Evolutionary conservation across 306 rosid species (phyloP).

Genomic region (Malus orientalis): DNA sequence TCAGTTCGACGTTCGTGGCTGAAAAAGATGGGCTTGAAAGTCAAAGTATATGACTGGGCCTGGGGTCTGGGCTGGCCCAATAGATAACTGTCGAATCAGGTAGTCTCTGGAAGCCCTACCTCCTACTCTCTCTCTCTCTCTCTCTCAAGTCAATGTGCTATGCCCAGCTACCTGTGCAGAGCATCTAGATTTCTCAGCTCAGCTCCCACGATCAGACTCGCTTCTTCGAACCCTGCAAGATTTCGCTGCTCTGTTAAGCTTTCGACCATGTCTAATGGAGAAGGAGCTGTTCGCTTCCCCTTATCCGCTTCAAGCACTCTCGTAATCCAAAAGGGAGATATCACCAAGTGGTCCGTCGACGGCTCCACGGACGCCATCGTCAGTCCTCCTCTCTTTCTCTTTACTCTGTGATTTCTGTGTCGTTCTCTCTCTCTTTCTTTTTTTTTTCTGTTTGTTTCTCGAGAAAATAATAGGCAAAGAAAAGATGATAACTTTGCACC

Average conservation of each 20-base stretch:
- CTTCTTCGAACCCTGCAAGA: neutral
- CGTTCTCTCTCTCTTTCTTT: neutral
- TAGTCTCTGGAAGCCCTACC: too few species aligned
- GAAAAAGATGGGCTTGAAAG: neutral
- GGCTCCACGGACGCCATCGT: slow-evolving; percentile 80
- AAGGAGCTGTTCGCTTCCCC: slow-evolving; percentile 48
- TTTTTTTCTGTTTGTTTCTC: neutral
- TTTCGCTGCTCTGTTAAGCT: neutral
- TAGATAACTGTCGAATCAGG: neutral
- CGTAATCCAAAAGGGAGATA: slow-evolving; percentile 77
- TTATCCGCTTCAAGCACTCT: slow-evolving; percentile 45
- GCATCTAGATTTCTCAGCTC: neutral
- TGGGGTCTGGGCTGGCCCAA: neutral
- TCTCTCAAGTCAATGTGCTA: neutral
- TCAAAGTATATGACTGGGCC: neutral
- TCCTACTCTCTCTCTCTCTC: too few species aligned
- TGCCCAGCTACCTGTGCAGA: neutral
- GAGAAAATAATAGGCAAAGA: neutral
- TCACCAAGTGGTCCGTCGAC: slow-evolving; percentile 76
- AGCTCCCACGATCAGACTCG: neutral
- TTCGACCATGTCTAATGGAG: slow-evolving; percentile 29
- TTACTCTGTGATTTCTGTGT: neutral
- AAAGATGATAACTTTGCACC: neutral
- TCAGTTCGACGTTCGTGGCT: neutral
- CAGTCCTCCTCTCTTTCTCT: slow-evolving; percentile 21